Evolutionary conservation across 2,329 filamentous ascomycete genomes (phyloP), one percentile per base, ranked within the genome.

Genomic region (Fusarium bulbicola): DNA sequence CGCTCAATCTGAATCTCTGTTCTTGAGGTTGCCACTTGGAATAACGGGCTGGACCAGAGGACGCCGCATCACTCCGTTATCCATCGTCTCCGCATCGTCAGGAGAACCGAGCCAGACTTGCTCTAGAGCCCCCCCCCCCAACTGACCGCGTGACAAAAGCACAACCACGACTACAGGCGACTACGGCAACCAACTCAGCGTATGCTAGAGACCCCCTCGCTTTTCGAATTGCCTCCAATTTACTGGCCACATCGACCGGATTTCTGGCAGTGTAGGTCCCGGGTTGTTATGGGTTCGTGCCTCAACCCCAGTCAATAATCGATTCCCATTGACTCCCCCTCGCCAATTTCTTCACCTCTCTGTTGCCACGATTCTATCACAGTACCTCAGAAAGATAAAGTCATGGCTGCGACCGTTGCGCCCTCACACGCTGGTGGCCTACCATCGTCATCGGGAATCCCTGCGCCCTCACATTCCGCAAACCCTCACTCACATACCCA

Each of bases 361-460:
- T 32, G 37, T 59, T 42, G 30, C 46, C 32, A 26, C 59, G 59
- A 46, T 15, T 21, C 46, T 43, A 34, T 59, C 28, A 45, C 45
- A 32, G 30, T 26, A 58, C 46, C 20, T 26, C 20, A n/a, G 21
- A 24, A 30, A 15, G n/a, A 56, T 42, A 74, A 50, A 47, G 42
- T 20, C 34, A 81, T 81, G 79, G 79, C 79, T 39, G 79, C 79
- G 62, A 80, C 79, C 24, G 79, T 81, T 65, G 79, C 78, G 50
- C 78, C 79, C 39, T 77, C 78, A 61, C 80, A 80, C 65, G 70
- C 77, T 46, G 63, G 75, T 50, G 70, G 73, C 39, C 66, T 80
- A 28, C 72, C 76, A 40, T 71, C 78, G 18, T 73, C 76, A 62
- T 54, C 76, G 28, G 71, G 73, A 52, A 72, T 77, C 40, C 54